Conservation (phyloP, 768 basidiomycete species). For the Candolleomyces efflorescens region DNA sequence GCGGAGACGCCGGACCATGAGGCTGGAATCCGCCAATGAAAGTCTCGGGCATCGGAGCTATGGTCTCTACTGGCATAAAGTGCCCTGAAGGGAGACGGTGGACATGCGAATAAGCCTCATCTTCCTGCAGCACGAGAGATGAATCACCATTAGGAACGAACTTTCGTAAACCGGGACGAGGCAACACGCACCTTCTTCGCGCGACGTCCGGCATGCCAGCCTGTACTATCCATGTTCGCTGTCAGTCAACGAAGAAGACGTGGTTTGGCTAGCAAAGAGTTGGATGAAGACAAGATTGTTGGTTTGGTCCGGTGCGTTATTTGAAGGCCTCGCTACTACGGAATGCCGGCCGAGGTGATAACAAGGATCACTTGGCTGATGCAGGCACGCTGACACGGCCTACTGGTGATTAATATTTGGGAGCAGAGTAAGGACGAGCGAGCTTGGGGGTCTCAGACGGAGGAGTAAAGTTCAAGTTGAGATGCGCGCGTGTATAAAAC, state of each 20-base stretch:
- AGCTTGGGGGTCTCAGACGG: no score
- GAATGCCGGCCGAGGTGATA: no score
- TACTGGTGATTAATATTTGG: no score
- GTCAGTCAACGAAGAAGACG: background rate
- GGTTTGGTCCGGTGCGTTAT: no score
- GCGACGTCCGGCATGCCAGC: conserved; percentile 68
- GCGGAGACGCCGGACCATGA: conserved; percentile 11
- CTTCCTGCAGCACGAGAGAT: conserved; percentile 25
- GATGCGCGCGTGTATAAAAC: no score
- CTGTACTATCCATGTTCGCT: conserved; percentile 64
- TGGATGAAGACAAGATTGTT: no score
- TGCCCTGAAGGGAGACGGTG: conserved; percentile 38
- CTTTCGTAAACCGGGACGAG: background rate
- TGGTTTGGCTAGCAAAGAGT: no score
- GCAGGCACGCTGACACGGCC: no score
- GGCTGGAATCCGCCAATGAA: conserved; percentile 56
- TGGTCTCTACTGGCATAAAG: conserved; percentile 51
- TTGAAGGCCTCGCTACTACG: no score
- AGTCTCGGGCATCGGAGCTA: conserved; percentile 56
- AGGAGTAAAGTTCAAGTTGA: no score
- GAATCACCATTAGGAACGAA: background rate
- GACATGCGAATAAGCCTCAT: conserved; percentile 22
- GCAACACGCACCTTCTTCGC: conserved; percentile 46
- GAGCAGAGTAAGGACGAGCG: no score
- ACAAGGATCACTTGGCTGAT: no score